Percentiles rank a stretch among this genome's conserved stretches.
These are phyloP conservation scores for Rosellinia necatrix DNA, from an alignment of 2,329 filamentous ascomycete genomes.

Conservation along the genomic window DNA sequence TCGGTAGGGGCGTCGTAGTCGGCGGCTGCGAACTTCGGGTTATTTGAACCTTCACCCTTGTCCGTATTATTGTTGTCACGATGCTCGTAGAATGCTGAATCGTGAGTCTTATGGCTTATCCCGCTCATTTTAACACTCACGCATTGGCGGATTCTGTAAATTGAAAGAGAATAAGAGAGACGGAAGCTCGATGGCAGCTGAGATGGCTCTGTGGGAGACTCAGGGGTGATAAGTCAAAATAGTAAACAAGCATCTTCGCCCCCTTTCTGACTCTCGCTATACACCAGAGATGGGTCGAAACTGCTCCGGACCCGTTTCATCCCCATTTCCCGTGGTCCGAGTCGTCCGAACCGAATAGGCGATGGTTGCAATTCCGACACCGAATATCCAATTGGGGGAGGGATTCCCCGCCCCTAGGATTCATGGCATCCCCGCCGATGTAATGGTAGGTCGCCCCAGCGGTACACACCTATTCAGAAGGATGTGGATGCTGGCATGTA, in stretches of 20 bases:
- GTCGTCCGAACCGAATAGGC: background rate
- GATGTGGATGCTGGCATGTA: no score
- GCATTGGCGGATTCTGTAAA: background rate
- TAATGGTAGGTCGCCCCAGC: background rate
- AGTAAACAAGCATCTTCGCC: background rate
- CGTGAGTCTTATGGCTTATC: background rate
- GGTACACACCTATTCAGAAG: no score
- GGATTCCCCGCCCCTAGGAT: constrained; percentile 8
- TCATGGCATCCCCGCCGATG: constrained; percentile 13
- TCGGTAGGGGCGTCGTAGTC: no score
- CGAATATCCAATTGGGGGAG: background rate
- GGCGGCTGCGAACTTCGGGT: background rate
- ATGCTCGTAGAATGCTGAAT: background rate
- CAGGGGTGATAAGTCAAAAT: background rate
- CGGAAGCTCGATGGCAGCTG: background rate
- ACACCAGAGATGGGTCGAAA: constrained; percentile 9
- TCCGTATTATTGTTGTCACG: background rate
- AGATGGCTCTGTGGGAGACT: background rate
- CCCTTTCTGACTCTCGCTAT: background rate
- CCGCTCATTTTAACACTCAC: background rate
- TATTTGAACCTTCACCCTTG: background rate
- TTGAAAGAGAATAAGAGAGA: background rate
- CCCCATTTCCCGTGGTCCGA: background rate
- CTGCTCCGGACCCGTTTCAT: constrained; percentile 15
- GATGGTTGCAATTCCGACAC: background rate